phyloP scores from a whole-genome alignment of 192 early-diverging fungal genomes.

The Podochytrium sp. region DNA sequence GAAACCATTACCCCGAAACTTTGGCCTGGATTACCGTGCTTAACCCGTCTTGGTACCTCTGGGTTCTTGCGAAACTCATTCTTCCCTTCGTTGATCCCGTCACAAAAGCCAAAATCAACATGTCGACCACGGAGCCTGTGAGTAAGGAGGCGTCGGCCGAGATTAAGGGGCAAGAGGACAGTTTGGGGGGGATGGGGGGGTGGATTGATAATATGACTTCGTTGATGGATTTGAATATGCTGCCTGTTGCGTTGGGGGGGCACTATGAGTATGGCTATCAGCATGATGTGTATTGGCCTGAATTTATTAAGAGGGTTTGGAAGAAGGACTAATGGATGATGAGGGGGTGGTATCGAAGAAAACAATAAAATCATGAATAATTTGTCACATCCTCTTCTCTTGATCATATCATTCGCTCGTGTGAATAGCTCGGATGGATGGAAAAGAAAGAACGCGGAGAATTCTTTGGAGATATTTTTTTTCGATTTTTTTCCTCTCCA shows the following conservation, averaged over 20 bases:
- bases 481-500: too few species aligned
- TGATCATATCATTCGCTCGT: not conserved
- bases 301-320: slow-evolving; percentile 6
- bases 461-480: too few species aligned
- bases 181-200: not conserved
- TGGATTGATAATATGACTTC: not conserved
- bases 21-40: too few species aligned
- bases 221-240: not conserved
- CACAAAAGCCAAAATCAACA: slow-evolving; percentile 84
- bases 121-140: slow-evolving; percentile 70
- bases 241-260: slow-evolving; percentile 8
- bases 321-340: too few species aligned
- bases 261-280: slow-evolving; percentile 21
- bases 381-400: not conserved
- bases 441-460: too few species aligned
- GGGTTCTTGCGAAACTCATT: slow-evolving; percentile 75
- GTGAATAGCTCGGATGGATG: too few species aligned
- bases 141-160: slow-evolving; percentile 10
- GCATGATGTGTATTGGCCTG: slow-evolving; percentile 14
- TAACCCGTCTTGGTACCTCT: slow-evolving; percentile 84
- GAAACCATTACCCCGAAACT: not conserved
- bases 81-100: slow-evolving; percentile 92
- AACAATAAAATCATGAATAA: too few species aligned
- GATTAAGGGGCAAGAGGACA: not conserved
- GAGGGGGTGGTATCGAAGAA: too few species aligned